Conservation (phyloP, 2,329 filamentous ascomycete species). For the Pestalotiopsis sp. region DNA sequence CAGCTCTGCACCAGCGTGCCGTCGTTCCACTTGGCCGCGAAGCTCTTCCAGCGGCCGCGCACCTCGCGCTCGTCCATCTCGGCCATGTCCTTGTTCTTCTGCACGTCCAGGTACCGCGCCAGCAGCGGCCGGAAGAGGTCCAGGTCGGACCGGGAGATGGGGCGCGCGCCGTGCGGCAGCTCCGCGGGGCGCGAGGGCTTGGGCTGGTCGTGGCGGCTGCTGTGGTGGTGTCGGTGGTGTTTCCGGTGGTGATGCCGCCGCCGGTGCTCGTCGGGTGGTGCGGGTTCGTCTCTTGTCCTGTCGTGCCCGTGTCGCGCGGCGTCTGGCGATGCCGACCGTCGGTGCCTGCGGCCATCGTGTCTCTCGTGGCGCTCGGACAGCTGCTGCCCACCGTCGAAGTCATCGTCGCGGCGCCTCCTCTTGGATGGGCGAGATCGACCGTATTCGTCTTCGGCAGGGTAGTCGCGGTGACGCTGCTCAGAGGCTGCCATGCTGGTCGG, state of each 20-base stretch:
- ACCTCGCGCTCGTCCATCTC: constrained; percentile 75
- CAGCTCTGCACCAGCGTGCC: constrained; percentile 86
- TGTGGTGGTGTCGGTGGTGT: constrained; percentile 33
- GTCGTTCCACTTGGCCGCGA: constrained; percentile 88
- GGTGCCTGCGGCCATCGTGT: background rate
- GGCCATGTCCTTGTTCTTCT: constrained; percentile 75
- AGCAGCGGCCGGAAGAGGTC: constrained; percentile 71
- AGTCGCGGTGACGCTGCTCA: background rate
- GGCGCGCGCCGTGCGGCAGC: constrained; percentile 69
- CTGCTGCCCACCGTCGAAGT: background rate
- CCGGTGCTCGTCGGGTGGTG: constrained; percentile 21
- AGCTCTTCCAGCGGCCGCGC: constrained; percentile 91
- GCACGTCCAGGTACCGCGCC: constrained; percentile 82
- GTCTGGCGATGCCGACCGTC: background rate
- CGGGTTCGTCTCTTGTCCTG: background rate
- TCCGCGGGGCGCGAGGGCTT: constrained; percentile 19
- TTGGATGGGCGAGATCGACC: background rate
- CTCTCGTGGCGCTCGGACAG: background rate
- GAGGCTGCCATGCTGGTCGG: constrained; percentile 40
- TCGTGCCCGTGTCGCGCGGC: background rate
- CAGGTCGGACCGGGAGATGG: constrained; percentile 72
- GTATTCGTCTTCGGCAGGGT: background rate
- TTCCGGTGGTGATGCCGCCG: constrained; percentile 31
- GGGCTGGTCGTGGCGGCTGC: constrained; percentile 24
- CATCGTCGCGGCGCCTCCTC: background rate